Conservation (phyloP, 2,329 filamentous ascomycete genomes). For the Drechslera avenae region DNA sequence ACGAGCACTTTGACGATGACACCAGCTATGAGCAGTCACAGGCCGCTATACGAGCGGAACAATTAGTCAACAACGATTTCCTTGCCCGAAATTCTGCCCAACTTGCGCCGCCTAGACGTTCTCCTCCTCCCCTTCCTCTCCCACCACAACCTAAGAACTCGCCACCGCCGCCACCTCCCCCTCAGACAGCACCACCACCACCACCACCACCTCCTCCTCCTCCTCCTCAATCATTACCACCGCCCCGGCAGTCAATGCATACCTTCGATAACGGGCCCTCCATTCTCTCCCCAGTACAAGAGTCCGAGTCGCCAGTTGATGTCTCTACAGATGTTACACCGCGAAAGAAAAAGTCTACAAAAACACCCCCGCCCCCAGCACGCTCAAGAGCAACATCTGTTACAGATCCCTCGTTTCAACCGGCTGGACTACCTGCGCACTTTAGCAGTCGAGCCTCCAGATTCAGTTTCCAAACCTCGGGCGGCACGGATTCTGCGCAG, state of each 20-base stretch:
- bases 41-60: conserved; percentile 54
- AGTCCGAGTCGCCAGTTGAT: conserved; percentile 36
- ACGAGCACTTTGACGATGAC: conserved; percentile 65
- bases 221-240: conserved; percentile 10
- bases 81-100: conserved; percentile 51
- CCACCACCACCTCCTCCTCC: conserved; percentile 18
- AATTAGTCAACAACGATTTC: conserved; percentile 56
- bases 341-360: conserved; percentile 42
- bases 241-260: conserved; percentile 26
- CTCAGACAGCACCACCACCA: conserved; percentile 8
- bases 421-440: conserved; percentile 50
- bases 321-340: conserved; percentile 33
- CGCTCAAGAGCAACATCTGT: conserved; percentile 47
- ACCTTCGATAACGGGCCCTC: conserved; percentile 29
- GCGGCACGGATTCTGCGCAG: conserved; percentile 68
- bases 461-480: conserved; percentile 82
- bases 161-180: conserved; percentile 9
- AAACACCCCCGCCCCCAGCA: conserved; percentile 42
- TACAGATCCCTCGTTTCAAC: conserved; percentile 43
- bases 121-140: conserved; percentile 14
- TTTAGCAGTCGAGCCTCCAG: conserved; percentile 71
- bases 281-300: conserved; percentile 43
- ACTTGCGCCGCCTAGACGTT: conserved; percentile 31
- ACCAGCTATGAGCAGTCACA: conserved; percentile 48
- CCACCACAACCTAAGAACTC: conserved; percentile 26